Percentiles rank a stretch among this genome's conserved stretches.
phyloP scores from a whole-genome alignment of 2,329 filamentous ascomycete genomes.

The Teratosphaeriaceae sp. region DNA sequence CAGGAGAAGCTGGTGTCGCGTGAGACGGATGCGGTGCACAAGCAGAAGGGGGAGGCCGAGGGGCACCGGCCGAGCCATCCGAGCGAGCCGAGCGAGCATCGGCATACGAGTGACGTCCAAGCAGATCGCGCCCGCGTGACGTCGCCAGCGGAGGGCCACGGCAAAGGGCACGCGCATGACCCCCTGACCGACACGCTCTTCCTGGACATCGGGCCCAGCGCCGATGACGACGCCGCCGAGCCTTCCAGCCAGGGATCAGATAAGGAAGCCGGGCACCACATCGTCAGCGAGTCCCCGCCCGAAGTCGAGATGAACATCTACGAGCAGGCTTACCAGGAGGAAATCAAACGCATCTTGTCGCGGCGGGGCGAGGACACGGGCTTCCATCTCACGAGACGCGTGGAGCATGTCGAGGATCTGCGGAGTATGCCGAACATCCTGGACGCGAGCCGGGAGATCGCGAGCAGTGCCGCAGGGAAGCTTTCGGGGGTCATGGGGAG shows the following conservation, averaged over 20 bases:
- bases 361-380: constrained; percentile 37
- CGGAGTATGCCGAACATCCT: constrained; percentile 23
- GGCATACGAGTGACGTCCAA: background rate
- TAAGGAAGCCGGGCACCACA: too few relatives aligned
- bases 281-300: constrained; percentile 78
- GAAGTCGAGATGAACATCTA: constrained; percentile 84
- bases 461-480: background rate
- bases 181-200: constrained; percentile 59
- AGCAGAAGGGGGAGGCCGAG: constrained; percentile 9
- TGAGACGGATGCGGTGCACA: constrained; percentile 6
- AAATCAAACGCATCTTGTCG: constrained; percentile 64
- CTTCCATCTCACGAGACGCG: constrained; percentile 48
- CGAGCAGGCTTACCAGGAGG: constrained; percentile 76
- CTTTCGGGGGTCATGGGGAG: background rate
- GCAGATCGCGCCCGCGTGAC: background rate
- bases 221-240: background rate
- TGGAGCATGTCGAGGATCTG: constrained; percentile 39
- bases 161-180: constrained; percentile 59
- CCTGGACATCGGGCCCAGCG: constrained; percentile 68
- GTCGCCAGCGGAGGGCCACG: constrained; percentile 28
- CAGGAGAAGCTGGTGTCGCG: background rate
- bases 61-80: background rate
- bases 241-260: too few relatives aligned
- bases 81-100: background rate
- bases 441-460: constrained; percentile 6